Percentiles rank a stretch among this genome's conserved stretches.
Evolutionary conservation across 2,329 filamentous ascomycete species (phyloP).

Genomic region (Cercospora zeina): DNA sequence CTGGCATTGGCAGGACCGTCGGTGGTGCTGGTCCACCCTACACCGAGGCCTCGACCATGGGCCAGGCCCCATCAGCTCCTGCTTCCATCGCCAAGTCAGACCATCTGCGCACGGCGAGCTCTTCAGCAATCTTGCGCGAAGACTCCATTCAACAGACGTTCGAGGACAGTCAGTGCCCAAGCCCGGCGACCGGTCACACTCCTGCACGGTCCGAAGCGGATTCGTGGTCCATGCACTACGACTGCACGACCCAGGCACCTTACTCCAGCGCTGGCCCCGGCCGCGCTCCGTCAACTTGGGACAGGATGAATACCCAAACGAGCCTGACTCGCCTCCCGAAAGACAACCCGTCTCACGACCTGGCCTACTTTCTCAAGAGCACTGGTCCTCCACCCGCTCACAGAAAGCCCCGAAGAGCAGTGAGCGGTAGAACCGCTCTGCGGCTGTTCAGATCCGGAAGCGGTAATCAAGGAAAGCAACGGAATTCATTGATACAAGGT

Average conservation of each 20-base stretch:
- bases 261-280: constrained; percentile 31
- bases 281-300: constrained; percentile 18
- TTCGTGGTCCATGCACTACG: constrained; percentile 37
- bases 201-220: constrained; percentile 26
- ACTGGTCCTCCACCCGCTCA: constrained; percentile 41
- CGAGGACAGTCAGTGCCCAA: constrained; percentile 26
- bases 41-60: constrained; percentile 34
- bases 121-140: constrained; percentile 33
- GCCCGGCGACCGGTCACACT: constrained; percentile 18
- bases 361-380: constrained; percentile 44
- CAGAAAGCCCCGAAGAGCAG: constrained; percentile 32
- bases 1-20: constrained; percentile 28
- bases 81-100: constrained; percentile 22
- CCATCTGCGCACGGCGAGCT: constrained; percentile 30
- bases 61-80: constrained; percentile 33
- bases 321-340: constrained; percentile 36
- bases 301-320: constrained; percentile 39
- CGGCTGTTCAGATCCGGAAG: constrained; percentile 34
- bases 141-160: constrained; percentile 34
- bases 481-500: constrained; percentile 22
- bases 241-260: constrained; percentile 34
- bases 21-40: constrained; percentile 29
- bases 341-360: constrained; percentile 38
- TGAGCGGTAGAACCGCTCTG: constrained; percentile 38
- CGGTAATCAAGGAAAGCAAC: constrained; percentile 19